A percentile compares a stretch with the other conserved stretches of the same genome.
phyloP scores from a whole-genome alignment of 352 stramenopile species.

The Phytophthora niederhauseri region DNA sequence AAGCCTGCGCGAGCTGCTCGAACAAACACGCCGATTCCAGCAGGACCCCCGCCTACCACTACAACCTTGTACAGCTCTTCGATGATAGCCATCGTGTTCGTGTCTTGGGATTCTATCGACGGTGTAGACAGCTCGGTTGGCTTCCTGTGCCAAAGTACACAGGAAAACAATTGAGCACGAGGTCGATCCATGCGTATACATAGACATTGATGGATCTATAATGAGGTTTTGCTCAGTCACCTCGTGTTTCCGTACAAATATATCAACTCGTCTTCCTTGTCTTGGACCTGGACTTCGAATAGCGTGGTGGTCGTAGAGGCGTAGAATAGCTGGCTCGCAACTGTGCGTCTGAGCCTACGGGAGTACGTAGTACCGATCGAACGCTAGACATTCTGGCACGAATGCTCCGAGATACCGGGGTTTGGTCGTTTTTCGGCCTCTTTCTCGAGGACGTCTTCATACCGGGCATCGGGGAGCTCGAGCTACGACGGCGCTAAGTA shows the following conservation, averaged over 20 bases:
- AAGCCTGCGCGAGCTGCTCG: slow-evolving; percentile 69
- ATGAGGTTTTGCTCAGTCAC: slow-evolving; percentile 1
- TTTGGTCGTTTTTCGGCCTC: slow-evolving; percentile 27
- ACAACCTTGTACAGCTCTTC: slow-evolving; percentile 72
- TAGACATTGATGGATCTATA: slow-evolving; percentile 31
- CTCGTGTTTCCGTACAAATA: slow-evolving; percentile 7
- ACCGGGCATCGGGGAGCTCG: slow-evolving; percentile 21
- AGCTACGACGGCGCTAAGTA: slow-evolving; percentile 32
- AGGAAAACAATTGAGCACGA: background rate
- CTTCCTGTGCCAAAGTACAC: slow-evolving; percentile 4
- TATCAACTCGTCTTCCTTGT: slow-evolving; percentile 36
- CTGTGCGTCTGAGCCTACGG: slow-evolving; percentile 66
- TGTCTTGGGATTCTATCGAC: background rate
- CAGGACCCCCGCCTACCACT: slow-evolving; percentile 70
- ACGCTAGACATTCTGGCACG: slow-evolving; percentile 61
- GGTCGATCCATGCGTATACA: slow-evolving; percentile 19
- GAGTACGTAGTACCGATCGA: slow-evolving; percentile 48
- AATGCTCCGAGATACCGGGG: slow-evolving; percentile 41
- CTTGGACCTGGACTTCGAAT: slow-evolving; percentile 24
- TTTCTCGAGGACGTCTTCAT: slow-evolving; percentile 39
- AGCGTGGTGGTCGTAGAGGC: slow-evolving; percentile 42
- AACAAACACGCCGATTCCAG: slow-evolving; percentile 80
- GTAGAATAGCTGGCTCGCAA: slow-evolving; percentile 83
- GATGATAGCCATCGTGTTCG: slow-evolving; percentile 22
- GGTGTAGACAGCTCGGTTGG: background rate